phyloP scores from a whole-genome alignment of 495 filamentous ascomycete species.

The Hypomontagnella monticulosa region DNA sequence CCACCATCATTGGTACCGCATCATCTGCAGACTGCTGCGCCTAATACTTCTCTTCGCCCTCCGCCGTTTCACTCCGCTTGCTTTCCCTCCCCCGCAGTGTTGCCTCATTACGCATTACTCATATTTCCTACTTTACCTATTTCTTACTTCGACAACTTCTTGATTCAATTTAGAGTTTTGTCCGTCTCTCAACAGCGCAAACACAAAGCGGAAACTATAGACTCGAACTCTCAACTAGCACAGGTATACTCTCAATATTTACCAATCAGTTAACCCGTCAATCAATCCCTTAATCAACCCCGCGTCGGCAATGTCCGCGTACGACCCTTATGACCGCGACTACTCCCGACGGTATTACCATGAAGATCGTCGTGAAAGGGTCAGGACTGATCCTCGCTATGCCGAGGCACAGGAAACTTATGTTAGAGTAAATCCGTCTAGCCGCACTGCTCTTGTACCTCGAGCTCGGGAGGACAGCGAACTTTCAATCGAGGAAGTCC shows the following conservation, averaged over 20 bases:
- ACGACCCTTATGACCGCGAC: conserved; percentile 60
- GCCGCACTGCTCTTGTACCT: conserved; percentile 61
- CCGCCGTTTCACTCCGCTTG: conserved; percentile 4
- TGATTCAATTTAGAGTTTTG: conserved; percentile 28
- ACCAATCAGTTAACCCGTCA: not conserved
- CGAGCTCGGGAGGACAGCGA: conserved; percentile 66
- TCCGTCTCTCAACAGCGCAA: conserved; percentile 12
- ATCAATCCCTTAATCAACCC: too few relatives aligned
- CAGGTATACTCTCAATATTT: not conserved
- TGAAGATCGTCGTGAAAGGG: conserved; percentile 57
- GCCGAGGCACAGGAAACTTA: conserved; percentile 61
- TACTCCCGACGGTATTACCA: conserved; percentile 55
- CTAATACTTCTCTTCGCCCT: conserved; percentile 19
- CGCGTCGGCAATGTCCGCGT: conserved; percentile 53
- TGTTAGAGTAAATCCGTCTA: conserved; percentile 51
- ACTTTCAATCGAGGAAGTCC: conserved; percentile 72
- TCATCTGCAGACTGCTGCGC: conserved; percentile 37
- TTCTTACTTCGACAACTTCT: conserved; percentile 11
- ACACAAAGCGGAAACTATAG: not conserved
- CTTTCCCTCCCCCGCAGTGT: conserved; percentile 8
- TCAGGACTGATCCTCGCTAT: conserved; percentile 59
- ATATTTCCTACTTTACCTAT: not conserved
- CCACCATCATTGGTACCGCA: conserved; percentile 14
- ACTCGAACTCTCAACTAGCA: too few relatives aligned
- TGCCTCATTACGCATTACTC: conserved; percentile 8